Percentiles rank a stretch among this genome's conserved stretches.
Evolutionary conservation across 805 yeast species (phyloP).

Genomic region (Blastobotrys attinorum): DNA sequence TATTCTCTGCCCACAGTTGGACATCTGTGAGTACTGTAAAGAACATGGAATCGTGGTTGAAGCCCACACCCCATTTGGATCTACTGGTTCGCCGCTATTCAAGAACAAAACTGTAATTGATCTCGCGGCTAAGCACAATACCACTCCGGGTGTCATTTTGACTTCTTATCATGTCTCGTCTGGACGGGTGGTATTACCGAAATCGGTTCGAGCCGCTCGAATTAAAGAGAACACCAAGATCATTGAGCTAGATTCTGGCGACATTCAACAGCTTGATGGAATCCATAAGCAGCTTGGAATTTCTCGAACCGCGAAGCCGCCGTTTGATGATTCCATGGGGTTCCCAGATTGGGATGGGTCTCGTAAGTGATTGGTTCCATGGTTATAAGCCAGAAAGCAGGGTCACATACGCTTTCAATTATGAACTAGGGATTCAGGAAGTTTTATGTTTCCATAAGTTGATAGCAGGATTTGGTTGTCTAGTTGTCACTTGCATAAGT

Average conservation of each 20-base stretch:
- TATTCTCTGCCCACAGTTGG: constrained; percentile 52
- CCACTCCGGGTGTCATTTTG: constrained; percentile 47
- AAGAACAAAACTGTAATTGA: constrained; percentile 41
- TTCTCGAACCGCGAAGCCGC: not conserved
- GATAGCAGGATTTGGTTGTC: too few relatives aligned
- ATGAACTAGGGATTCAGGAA: too few relatives aligned
- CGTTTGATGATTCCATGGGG: not conserved
- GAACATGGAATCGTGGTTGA: constrained; percentile 47
- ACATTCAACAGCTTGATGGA: constrained; percentile 30
- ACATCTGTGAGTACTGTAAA: constrained; percentile 45
- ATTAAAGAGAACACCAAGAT: constrained; percentile 37
- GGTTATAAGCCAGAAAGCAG: too few relatives aligned
- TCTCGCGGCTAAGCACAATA: constrained; percentile 50
- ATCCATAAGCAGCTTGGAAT: not conserved
- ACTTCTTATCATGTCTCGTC: constrained; percentile 58
- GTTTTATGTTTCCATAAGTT: too few relatives aligned
- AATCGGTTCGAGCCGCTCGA: constrained; percentile 59
- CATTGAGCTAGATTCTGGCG: too few relatives aligned
- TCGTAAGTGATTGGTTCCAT: not conserved
- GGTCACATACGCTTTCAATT: too few relatives aligned
- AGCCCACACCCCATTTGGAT: constrained; percentile 68
- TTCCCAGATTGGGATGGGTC: constrained; percentile 3
- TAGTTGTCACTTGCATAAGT: too few relatives aligned
- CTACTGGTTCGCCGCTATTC: constrained; percentile 56
- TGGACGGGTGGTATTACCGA: constrained; percentile 54